A percentile compares a stretch with the other conserved stretches of the same genome.
phyloP scores from a whole-genome alignment of 495 filamentous ascomycete genomes.

The Penicillium manginii region DNA sequence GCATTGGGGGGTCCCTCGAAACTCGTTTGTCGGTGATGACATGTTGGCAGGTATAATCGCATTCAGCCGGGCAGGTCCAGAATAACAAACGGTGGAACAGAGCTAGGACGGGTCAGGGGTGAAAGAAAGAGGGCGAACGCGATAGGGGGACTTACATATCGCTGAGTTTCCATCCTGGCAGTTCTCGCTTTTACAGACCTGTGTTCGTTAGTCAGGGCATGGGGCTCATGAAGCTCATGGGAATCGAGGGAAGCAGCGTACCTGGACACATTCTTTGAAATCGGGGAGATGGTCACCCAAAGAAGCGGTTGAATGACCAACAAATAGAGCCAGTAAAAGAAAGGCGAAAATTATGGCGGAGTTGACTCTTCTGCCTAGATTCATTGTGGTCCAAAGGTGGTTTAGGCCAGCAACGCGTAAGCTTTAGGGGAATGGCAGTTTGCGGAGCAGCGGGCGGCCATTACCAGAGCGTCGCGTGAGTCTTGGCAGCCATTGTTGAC shows the following conservation, averaged over 20 bases:
- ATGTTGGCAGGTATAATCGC: slow-evolving; percentile 98
- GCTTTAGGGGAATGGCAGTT: slow-evolving; percentile 23
- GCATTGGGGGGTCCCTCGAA: slow-evolving; percentile 62
- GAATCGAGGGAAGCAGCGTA: slow-evolving; percentile 37
- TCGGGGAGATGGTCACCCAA: slow-evolving; percentile 86
- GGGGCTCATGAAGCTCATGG: slow-evolving; percentile 4
- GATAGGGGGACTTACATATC: slow-evolving; percentile 43
- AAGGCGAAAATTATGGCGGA: slow-evolving; percentile 34
- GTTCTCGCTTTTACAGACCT: slow-evolving; percentile 84
- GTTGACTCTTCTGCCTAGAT: slow-evolving; percentile 27
- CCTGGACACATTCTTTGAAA: slow-evolving; percentile 86
- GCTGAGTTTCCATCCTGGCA: slow-evolving; percentile 60
- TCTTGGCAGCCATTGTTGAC: slow-evolving; percentile 30
- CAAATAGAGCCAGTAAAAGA: slow-evolving; percentile 47
- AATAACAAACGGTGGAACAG: slow-evolving; percentile 56
- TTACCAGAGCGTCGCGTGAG: slow-evolving; percentile 17
- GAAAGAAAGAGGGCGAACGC: background rate
- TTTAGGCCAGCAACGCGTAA: slow-evolving; percentile 24
- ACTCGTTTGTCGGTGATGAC: slow-evolving; percentile 79
- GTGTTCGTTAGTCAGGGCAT: slow-evolving; percentile 23
- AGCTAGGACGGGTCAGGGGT: slow-evolving; percentile 33
- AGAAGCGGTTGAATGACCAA: slow-evolving; percentile 64
- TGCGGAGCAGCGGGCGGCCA: slow-evolving; percentile 26
- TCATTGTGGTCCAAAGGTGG: slow-evolving; percentile 35
- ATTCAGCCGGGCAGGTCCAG: slow-evolving; percentile 82